Base-by-base conservation (phyloP, 441 rosid genomes). In the Populus hybrid region DNA sequence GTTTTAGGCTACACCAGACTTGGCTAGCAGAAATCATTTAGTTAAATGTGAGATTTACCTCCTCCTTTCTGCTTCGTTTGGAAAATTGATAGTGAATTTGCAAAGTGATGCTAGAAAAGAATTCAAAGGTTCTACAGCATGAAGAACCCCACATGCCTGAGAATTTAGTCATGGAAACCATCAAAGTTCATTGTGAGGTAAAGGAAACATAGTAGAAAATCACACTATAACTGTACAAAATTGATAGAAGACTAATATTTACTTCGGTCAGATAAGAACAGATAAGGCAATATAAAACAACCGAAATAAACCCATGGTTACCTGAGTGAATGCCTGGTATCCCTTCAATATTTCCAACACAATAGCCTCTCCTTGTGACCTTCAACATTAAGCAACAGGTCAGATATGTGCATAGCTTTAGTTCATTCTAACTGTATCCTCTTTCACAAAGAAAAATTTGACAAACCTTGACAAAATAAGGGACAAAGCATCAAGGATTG, bases 361-460 rank as follows among this genome's bases (percentile, higher is more conserved):
- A 78, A 97, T 94, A 80, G 99, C 99, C 91, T 97, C 99, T 77
- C 98, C 98, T 80, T 97, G 98, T 67, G 98, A 97, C 94, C 99
- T 97, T 85, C 68, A 84, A 86, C 82, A 85, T 72, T 40, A 77
- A 80, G 61, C 76, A 82, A 30, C 76, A 74, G 64, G 83, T 88
- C 83, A 86, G 89, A 78, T 70, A 69, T 10, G 77, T 46, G 21
- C 71, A 34, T 66, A 19, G 61, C 32, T 63, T 14, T 28, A n/a
- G 18, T 79, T 70, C 67, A 30, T 3, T 57, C 59, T 53, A 4
- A 75, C 35, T 61, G 71, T 30, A 46, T 57, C 77, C 28, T 75
- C 69, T 64, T 71, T 70, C 57, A 46, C 18, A 69, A 23, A 77
- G 36, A 77, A 57, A 50, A 77, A 70, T 42, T 70, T 76, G 76